Base-by-base conservation (phyloP, 352 stramenopile species). In the Globisporangium abappressorium region DNA sequence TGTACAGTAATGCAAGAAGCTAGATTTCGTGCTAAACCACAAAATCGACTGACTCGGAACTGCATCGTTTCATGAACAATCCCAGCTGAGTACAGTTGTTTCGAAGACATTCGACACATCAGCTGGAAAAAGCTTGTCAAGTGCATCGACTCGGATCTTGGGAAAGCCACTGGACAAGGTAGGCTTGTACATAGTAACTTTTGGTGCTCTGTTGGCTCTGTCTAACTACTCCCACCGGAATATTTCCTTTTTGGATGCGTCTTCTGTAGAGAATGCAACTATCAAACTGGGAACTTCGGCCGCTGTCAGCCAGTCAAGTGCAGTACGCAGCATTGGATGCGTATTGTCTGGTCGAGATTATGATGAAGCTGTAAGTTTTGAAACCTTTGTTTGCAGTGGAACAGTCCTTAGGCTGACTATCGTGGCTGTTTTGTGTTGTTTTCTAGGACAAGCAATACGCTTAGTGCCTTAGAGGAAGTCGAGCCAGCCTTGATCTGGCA, bases 101-200 rank as follows among this genome's bases (percentile, higher is more conserved):
- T 53, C 75, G 26, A 70, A 70, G 54, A 56, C 57, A 18, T 69
- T 82, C 24, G 76, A 76, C 11, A 43, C 54, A 6, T 64, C 65
- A 0, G 55, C 70, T 20, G 81, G 77, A 15, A 83, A 77, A 34
- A 84, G 80, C 20, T 55, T 91, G 5, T 90, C 83, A 0, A 74
- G 78, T 22, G 74, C 75, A 6, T 70, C 76, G 1, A 49, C 63
- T 4, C 72, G 65, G 0, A 69, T 90, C 41, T 55, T 92, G 20
- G 81, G 81, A 14, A 85, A 88, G 28, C 78, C 83, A 2, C 68
- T 92, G 30, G 77, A 92, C 43, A 92, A 92, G 69, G 81, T 91
- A 67, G 65, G 58, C 2, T 58, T 15, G 2, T 18, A 20, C 24
- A 26, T 26, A 15, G 6, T 33, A 4, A 30, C 49, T 33, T 56